These are phyloP conservation scores for Fusarium sp. DNA, from an alignment of 2,329 filamentous ascomycete species.

Conservation along the genomic window DNA sequence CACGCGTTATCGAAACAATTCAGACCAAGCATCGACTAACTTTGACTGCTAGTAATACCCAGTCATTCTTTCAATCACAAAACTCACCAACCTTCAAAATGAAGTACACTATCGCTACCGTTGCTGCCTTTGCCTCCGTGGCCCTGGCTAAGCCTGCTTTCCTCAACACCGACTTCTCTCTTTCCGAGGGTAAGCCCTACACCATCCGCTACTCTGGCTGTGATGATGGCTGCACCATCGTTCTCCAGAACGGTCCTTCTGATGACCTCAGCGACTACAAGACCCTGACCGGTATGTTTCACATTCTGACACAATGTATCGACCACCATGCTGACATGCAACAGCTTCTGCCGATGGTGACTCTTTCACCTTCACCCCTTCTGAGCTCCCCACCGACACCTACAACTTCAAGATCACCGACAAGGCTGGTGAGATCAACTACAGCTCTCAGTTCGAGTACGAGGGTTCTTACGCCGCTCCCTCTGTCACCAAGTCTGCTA, in stretches of 20 bases:
- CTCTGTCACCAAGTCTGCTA: conserved; percentile 26
- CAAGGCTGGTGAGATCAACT: conserved; percentile 49
- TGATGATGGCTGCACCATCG: conserved; percentile 52
- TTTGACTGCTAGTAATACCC: conserved; percentile 40
- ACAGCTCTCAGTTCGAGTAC: conserved; percentile 51
- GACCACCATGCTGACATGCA: not conserved
- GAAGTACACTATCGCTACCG: conserved; percentile 53
- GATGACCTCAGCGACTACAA: conserved; percentile 49
- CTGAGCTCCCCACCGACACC: conserved; percentile 46
- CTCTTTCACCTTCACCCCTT: conserved; percentile 50
- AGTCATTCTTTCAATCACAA: conserved; percentile 46
- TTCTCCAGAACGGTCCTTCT: conserved; percentile 50
- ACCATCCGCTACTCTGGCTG: conserved; percentile 52
- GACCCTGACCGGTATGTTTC: conserved; percentile 50
- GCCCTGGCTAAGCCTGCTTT: conserved; percentile 50
- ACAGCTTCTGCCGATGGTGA: conserved; percentile 36
- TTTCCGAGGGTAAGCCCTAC: conserved; percentile 51
- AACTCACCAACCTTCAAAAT: conserved; percentile 50
- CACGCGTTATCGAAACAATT: conserved; percentile 12
- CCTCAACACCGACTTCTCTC: conserved; percentile 50
- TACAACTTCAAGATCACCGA: conserved; percentile 56
- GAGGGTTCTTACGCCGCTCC: conserved; percentile 41
- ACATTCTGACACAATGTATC: too few relatives aligned
- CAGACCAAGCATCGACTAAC: conserved; percentile 25
- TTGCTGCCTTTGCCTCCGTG: conserved; percentile 49